A percentile compares a stretch with the other conserved stretches of the same genome.
phyloP scores from a whole-genome alignment of 768 basidiomycete genomes.

The Serendipita sp. region DNA sequence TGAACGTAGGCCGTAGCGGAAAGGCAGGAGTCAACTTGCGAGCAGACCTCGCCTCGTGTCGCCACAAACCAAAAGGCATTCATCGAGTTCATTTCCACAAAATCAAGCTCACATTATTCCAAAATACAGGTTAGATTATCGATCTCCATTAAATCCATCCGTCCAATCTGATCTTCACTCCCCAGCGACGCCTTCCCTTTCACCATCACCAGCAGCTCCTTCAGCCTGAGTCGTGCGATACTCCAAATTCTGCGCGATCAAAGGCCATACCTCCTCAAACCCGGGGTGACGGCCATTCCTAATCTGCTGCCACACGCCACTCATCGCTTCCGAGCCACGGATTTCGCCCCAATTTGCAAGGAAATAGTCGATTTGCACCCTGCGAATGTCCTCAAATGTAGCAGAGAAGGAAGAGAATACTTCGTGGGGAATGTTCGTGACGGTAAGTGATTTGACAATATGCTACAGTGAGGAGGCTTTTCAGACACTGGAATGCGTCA shows the following conservation, averaged over 20 bases:
- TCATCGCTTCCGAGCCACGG: conserved; percentile 69
- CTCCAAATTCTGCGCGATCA: conserved; percentile 46
- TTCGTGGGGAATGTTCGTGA: conserved; percentile 72
- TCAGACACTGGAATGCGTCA: conserved; percentile 8
- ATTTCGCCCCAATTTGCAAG: conserved; percentile 71
- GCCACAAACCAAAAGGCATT: not conserved
- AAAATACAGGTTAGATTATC: not conserved
- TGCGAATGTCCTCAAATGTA: conserved; percentile 64
- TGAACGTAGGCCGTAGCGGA: not conserved
- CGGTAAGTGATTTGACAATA: conserved; percentile 57
- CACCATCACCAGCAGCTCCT: not conserved
- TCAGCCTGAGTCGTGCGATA: conserved; percentile 14
- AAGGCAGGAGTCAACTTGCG: not conserved
- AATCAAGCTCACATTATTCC: not conserved
- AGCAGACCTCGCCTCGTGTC: not conserved
- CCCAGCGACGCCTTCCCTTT: not conserved
- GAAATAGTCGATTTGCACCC: conserved; percentile 69
- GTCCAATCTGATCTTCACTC: not conserved
- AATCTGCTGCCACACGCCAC: conserved; percentile 71
- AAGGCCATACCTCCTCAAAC: conserved; percentile 74
- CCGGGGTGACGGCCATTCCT: conserved; percentile 70
- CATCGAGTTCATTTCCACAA: too few species aligned
- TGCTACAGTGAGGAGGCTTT: conserved; percentile 28
- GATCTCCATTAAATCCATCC: not conserved
- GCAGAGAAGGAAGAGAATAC: conserved; percentile 76